Percentiles rank a stretch among this genome's conserved stretches.
These are phyloP conservation scores for Conticribra guillardii DNA, from an alignment of 108 stramenopile species.

Conservation along the genomic window DNA sequence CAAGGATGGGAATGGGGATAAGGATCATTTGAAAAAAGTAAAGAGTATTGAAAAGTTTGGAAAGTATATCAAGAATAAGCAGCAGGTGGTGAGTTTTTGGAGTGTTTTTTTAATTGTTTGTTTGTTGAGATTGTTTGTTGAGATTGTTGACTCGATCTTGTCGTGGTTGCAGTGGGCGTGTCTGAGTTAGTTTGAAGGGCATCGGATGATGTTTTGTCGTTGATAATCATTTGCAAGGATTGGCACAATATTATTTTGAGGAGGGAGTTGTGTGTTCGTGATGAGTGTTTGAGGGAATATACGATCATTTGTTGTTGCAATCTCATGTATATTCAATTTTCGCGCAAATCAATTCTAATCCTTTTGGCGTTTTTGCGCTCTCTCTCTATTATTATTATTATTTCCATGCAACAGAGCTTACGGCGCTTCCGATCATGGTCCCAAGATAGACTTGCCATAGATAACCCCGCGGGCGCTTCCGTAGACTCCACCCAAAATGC, in stretches of 20 bases:
- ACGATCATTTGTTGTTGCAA: too few species aligned
- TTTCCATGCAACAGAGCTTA: constrained; percentile 13
- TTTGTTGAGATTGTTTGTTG: not conserved
- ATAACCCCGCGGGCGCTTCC: constrained; percentile 26
- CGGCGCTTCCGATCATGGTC: constrained; percentile 48
- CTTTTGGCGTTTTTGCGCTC: constrained; percentile 7
- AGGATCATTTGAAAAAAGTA: constrained; percentile 24
- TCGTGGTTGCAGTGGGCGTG: too few species aligned
- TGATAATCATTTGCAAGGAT: too few species aligned
- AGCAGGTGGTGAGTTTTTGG: constrained; percentile 22
- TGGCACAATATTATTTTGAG: too few species aligned
- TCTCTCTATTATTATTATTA: too few species aligned
- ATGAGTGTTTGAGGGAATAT: too few species aligned
- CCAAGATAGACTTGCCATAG: constrained; percentile 18
- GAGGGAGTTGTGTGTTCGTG: too few species aligned
- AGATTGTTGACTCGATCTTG: constrained; percentile 3
- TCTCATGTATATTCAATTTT: too few species aligned
- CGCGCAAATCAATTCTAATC: not conserved
- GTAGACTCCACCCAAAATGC: constrained; percentile 44
- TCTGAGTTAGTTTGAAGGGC: too few species aligned
- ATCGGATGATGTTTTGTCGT: too few species aligned
- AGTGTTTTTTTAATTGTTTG: not conserved
- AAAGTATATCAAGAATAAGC: constrained; percentile 24
- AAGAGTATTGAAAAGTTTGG: constrained; percentile 26
- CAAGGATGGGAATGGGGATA: not conserved